Evolutionary conservation across 1,284 basidiomycete genomes (phyloP), one percentile per base, ranked within the genome.

Genomic region (Cutaneotrichosporon sp.): DNA sequence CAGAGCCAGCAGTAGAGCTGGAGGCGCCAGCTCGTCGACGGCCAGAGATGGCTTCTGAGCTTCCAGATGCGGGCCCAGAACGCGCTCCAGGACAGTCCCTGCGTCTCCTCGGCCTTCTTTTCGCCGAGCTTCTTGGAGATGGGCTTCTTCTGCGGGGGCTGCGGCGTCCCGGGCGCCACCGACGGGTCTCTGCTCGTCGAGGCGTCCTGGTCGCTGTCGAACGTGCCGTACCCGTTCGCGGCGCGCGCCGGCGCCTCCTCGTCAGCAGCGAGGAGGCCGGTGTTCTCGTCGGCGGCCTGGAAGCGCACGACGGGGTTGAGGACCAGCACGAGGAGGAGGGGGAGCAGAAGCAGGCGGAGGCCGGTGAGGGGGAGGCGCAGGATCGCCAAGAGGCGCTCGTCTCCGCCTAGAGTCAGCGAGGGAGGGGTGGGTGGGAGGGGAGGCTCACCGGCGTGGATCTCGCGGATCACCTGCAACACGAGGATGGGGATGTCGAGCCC

Each of bases 111-210:
- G 1, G 72, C 70, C 55, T 72, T 65, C 52, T 69, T 70, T 51
- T 66, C 64, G 2, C 76, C 76, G 14, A 78, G 68, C 38, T 69
- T 68, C 65, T 76, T 77, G 31, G 69, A 71, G 33, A 78, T 76
- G 27, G 57, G 63, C 27, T 47, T 58, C 43, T 58, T 63, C 11
- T 51, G 47, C 2, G 20, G 51, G 18, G 51, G 45, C 7, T 45
- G 53, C 22, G 59, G 53, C 1, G 59, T 47, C 22, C 34, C 54
- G 1, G 55, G 43, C n/a, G 43, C n/a, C 2, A 36, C 34, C 22
- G 62, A 63, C 5, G 62, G 34, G 34, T 56, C 62, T 22, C 62
- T 54, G 50, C 50, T 56, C 10, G 34, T 27, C 20, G 45, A 24
- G 27, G 47, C 9, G 14, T 43, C 18, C 60, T 52, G 31, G 55